Conservation (phyloP, 306 rosid species). For the Sesbania bispinosa region DNA sequence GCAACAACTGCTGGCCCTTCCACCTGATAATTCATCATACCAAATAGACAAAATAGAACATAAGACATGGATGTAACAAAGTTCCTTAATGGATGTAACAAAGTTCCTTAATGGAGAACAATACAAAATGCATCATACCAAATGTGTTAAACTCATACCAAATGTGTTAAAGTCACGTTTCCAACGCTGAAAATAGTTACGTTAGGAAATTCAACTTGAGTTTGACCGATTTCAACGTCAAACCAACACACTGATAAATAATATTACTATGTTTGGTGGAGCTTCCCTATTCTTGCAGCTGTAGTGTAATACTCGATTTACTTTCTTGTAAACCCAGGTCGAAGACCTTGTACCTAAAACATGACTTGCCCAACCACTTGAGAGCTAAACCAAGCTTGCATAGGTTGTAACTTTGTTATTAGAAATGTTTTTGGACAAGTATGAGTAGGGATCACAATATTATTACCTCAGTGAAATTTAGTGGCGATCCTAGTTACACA, state of each 20-base stretch:
- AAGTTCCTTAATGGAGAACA: neutral
- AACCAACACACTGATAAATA: too few relatives aligned
- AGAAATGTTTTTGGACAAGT: neutral
- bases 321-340: neutral
- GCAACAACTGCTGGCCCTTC: constrained; percentile 76
- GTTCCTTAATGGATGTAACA: too few relatives aligned
- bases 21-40: constrained; percentile 57
- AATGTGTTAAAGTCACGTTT: too few relatives aligned
- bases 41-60: constrained; percentile 12
- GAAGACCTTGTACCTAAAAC: constrained; percentile 11
- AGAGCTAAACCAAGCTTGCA: neutral
- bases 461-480: neutral
- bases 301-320: neutral
- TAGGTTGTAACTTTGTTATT: neutral
- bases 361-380: constrained; percentile 10
- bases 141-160: too few relatives aligned
- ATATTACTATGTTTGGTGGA: neutral
- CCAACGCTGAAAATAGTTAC: too few relatives aligned
- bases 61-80: neutral
- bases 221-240: too few relatives aligned
- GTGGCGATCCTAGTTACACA: too few relatives aligned
- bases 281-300: neutral
- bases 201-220: too few relatives aligned
- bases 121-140: too few relatives aligned
- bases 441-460: neutral